Evolutionary conservation across 495 filamentous ascomycete species (phyloP).

Genomic region (Cercophora newfieldiana): DNA sequence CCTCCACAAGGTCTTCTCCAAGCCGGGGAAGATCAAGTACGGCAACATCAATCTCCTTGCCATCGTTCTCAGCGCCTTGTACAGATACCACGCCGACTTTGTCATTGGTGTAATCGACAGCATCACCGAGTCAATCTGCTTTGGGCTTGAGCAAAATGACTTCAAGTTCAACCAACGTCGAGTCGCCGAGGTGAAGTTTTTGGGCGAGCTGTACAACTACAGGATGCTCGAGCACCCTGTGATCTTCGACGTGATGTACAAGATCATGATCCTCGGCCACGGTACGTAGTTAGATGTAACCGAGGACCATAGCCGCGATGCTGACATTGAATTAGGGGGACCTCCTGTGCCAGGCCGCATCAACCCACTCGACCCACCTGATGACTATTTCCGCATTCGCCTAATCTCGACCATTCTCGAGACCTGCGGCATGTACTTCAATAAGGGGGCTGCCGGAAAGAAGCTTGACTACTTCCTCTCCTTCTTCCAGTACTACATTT

Average conservation of each 20-base stretch:
- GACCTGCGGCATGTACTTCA: conserved; percentile 94
- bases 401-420: conserved; percentile 87
- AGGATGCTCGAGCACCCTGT: conserved; percentile 94
- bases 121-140: conserved; percentile 80
- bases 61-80: conserved; percentile 82
- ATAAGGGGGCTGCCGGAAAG: conserved; percentile 88
- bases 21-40: conserved; percentile 95
- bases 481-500: conserved; percentile 97
- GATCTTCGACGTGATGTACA: conserved; percentile 93
- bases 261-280: conserved; percentile 89
- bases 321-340: conserved; percentile 58
- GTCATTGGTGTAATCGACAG: conserved; percentile 86
- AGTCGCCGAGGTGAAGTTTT: conserved; percentile 92
- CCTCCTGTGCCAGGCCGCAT: conserved; percentile 74
- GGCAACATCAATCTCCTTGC: conserved; percentile 95
- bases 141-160: conserved; percentile 92
- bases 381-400: conserved; percentile 94
- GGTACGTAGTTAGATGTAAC: conserved; percentile 43
- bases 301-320: conserved; percentile 1
- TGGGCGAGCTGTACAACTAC: conserved; percentile 97
- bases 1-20: conserved; percentile 88
- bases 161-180: conserved; percentile 98
- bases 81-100: conserved; percentile 90
- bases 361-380: conserved; percentile 77
- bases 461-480: conserved; percentile 98